Evolutionary conservation across 352 stramenopile species (phyloP).

Genomic region (Plasmopara muralis): DNA sequence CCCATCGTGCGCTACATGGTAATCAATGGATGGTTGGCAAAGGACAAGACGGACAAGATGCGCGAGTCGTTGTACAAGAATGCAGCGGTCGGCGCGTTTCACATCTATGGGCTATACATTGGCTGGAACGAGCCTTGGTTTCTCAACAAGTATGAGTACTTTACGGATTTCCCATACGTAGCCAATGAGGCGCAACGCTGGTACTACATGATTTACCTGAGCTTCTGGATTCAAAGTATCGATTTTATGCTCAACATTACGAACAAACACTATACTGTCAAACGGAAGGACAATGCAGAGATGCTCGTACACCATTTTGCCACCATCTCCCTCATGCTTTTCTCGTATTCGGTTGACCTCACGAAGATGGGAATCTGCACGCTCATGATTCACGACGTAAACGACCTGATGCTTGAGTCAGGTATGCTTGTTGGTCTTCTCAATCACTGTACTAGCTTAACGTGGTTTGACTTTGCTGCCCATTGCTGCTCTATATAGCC

Average conservation of each 20-base stretch:
- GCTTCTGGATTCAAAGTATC: constrained; percentile 77
- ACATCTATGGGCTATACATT: constrained; percentile 53
- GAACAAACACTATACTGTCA: constrained; percentile 75
- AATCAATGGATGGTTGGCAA: constrained; percentile 29
- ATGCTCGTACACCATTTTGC: constrained; percentile 78
- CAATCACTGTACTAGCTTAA: not conserved
- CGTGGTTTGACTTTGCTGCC: constrained; percentile 4
- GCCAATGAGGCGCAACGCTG: constrained; percentile 51
- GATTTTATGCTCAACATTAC: constrained; percentile 81
- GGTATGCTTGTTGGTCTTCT: constrained; percentile 8
- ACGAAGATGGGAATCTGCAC: constrained; percentile 65
- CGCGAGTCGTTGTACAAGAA: constrained; percentile 83
- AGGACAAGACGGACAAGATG: constrained; percentile 76
- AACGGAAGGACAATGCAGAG: constrained; percentile 77
- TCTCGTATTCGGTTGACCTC: constrained; percentile 66
- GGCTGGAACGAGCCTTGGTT: constrained; percentile 62
- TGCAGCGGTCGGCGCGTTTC: constrained; percentile 58
- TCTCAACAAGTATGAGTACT: constrained; percentile 66
- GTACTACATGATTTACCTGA: constrained; percentile 85
- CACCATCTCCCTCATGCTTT: constrained; percentile 73
- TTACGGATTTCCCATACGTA: constrained; percentile 41
- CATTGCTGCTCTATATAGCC: constrained; percentile 21
- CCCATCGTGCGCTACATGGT: constrained; percentile 42
- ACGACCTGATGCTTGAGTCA: constrained; percentile 59
- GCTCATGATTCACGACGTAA: constrained; percentile 80